Conservation (phyloP, 2,329 filamentous ascomycete species). For the Apiospora aurea region DNA sequence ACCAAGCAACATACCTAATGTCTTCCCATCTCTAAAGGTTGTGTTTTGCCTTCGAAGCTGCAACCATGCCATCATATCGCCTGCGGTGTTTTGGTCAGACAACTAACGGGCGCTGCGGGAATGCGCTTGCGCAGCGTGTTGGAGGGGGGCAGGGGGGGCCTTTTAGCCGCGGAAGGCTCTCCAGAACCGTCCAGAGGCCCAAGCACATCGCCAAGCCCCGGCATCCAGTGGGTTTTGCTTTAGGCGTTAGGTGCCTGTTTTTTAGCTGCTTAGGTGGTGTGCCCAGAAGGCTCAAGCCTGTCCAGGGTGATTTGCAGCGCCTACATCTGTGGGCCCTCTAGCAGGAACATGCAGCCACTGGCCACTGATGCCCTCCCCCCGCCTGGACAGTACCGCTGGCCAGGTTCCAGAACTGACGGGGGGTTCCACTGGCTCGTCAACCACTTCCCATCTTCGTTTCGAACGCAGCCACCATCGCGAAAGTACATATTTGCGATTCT, state of each 20-base stretch:
- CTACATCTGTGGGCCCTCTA: background rate
- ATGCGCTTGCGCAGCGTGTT: slow-evolving; percentile 1
- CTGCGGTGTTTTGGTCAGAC: background rate
- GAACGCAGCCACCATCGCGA: slow-evolving; percentile 27
- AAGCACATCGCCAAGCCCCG: slow-evolving; percentile 17
- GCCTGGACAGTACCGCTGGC: slow-evolving; percentile 12
- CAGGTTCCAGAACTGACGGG: slow-evolving; percentile 12
- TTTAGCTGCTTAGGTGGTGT: background rate
- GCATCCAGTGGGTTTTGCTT: slow-evolving; percentile 18
- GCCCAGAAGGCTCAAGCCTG: background rate
- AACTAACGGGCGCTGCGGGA: background rate
- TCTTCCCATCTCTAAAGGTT: background rate
- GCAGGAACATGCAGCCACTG: background rate
- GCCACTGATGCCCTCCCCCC: background rate
- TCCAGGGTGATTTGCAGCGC: slow-evolving; percentile 15
- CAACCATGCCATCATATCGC: background rate
- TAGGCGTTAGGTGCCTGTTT: background rate
- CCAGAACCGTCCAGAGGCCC: slow-evolving; percentile 3
- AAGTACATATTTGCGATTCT: slow-evolving; percentile 26
- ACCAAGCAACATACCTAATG: slow-evolving; percentile 6
- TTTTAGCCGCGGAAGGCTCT: slow-evolving; percentile 18
- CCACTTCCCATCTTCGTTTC: slow-evolving; percentile 21
- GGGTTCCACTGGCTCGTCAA: slow-evolving; percentile 16
- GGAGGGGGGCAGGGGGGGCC: background rate
- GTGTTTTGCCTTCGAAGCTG: slow-evolving; percentile 6